phyloP scores from a whole-genome alignment of 2,329 filamentous ascomycete genomes.

The Fusarium cyanostomum region DNA sequence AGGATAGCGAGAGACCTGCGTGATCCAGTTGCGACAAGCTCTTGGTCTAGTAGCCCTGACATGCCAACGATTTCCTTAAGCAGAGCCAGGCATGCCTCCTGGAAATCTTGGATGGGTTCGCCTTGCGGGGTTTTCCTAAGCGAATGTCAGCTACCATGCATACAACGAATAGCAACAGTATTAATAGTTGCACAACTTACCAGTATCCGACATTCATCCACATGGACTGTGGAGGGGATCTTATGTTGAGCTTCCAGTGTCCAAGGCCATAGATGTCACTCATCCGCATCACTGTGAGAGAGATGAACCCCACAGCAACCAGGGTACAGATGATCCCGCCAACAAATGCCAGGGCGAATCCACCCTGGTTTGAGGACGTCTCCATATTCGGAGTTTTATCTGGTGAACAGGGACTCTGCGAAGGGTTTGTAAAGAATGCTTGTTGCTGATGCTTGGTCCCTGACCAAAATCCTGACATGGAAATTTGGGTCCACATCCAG shows the following conservation, averaged over 20 bases:
- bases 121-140: conserved; percentile 46
- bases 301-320: conserved; percentile 19
- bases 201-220: conserved; percentile 73
- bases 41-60: conserved; percentile 50
- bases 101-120: conserved; percentile 49
- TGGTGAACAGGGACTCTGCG: background rate
- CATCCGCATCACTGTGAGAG: conserved; percentile 36
- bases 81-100: conserved; percentile 59
- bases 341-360: conserved; percentile 44
- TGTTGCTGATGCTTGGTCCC: background rate
- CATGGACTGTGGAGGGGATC: conserved; percentile 59
- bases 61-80: conserved; percentile 57
- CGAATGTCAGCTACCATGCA: background rate
- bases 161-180: background rate
- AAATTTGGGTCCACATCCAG: background rate
- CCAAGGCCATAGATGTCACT: conserved; percentile 59
- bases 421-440: background rate
- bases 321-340: conserved; percentile 39
- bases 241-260: conserved; percentile 65
- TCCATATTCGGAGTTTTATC: conserved; percentile 1
- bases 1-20: conserved; percentile 50
- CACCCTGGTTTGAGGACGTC: conserved; percentile 10
- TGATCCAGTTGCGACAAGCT: conserved; percentile 2
- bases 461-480: background rate
- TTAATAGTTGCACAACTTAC: conserved; percentile 48